phyloP scores from a whole-genome alignment of 2,329 filamentous ascomycete species.

The Zymoseptoria crescenta region DNA sequence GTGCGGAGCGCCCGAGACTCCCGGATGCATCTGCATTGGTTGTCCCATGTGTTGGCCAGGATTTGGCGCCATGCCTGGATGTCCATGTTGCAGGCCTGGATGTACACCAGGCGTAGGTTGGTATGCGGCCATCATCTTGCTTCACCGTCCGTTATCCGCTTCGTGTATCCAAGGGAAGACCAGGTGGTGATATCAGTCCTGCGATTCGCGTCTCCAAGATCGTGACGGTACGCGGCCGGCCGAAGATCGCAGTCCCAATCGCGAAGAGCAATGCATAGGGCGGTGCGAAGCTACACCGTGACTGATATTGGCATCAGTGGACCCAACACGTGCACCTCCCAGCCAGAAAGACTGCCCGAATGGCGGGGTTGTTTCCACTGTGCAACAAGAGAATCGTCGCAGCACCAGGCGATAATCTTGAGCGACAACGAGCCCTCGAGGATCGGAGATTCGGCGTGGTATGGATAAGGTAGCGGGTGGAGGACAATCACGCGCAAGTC shows the following conservation, averaged over 20 bases:
- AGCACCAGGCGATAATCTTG: not conserved
- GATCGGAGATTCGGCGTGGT: not conserved
- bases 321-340: constrained; percentile 12
- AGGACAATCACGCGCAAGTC: constrained; percentile 1
- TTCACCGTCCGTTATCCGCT: constrained; percentile 10
- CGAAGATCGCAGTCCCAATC: constrained; percentile 17
- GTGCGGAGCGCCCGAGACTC: constrained; percentile 63
- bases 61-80: constrained; percentile 58
- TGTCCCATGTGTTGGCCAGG: constrained; percentile 62
- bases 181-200: not conserved
- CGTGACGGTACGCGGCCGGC: constrained; percentile 16
- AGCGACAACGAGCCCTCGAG: not conserved
- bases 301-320: constrained; percentile 3
- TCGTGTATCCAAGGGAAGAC: not conserved
- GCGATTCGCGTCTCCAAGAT: not conserved
- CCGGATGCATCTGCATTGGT: constrained; percentile 61
- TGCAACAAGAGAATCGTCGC: not conserved
- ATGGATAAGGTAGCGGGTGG: not conserved
- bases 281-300: constrained; percentile 4
- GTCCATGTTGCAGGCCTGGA: constrained; percentile 58
- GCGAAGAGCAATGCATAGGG: constrained; percentile 24
- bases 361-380: not conserved
- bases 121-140: constrained; percentile 64
- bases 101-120: constrained; percentile 61
- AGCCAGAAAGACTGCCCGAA: not conserved